phyloP scores from a whole-genome alignment of 257 asterid genomes.

The Solanum bulbocastanum region DNA sequence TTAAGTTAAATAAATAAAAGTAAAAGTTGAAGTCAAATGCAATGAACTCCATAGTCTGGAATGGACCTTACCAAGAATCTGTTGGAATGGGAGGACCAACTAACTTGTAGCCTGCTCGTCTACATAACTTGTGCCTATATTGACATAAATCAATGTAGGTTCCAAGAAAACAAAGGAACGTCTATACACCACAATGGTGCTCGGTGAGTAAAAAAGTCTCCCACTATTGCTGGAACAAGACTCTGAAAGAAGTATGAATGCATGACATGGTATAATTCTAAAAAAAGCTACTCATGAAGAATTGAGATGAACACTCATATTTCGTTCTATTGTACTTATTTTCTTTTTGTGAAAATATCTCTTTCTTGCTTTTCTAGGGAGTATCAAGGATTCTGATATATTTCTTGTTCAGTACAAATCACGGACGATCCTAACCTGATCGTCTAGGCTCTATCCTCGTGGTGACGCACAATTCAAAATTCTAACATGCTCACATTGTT shows the following conservation, averaged over 20 bases:
- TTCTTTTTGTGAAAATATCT: neutral
- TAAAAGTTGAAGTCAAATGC: neutral
- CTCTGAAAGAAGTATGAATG: neutral
- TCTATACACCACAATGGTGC: neutral
- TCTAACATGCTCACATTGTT: neutral
- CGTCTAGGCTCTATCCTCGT: neutral
- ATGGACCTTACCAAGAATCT: neutral
- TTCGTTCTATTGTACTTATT: fast-evolving
- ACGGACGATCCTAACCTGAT: neutral
- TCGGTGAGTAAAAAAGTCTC: neutral
- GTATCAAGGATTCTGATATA: neutral
- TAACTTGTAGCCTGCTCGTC: neutral
- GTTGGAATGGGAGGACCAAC: neutral
- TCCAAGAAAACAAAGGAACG: neutral
- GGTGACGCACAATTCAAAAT: neutral
- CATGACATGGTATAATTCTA: neutral
- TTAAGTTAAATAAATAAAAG: neutral
- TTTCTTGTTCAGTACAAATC: neutral
- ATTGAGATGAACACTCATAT: neutral
- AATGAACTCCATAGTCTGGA: neutral
- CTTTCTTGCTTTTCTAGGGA: neutral
- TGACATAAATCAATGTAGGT: neutral
- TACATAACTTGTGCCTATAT: neutral
- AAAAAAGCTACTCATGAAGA: neutral
- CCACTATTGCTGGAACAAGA: neutral